Percentiles rank a stretch among this genome's conserved stretches.
phyloP scores from a whole-genome alignment of 805 yeast genomes.

The Candida khao-thaluensis region DNA sequence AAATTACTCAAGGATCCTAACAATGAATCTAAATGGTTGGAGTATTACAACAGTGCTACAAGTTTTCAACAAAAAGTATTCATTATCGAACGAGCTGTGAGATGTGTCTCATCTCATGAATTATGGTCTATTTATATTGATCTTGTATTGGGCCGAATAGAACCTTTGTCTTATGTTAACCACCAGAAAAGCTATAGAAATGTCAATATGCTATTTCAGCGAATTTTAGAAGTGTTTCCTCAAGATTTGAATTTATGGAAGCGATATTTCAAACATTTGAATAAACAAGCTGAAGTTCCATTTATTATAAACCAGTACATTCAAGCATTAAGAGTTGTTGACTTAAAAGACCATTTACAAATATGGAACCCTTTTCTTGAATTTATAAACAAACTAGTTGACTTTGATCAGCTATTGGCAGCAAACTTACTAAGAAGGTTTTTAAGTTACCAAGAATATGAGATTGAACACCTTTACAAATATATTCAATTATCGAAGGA shows the following conservation, averaged over 20 bases:
- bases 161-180: slow-evolving; percentile 21
- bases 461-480: slow-evolving; percentile 9
- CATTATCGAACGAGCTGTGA: slow-evolving; percentile 53
- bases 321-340: slow-evolving; percentile 7
- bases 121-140: slow-evolving; percentile 55
- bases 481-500: slow-evolving; percentile 5
- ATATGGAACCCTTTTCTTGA: slow-evolving; percentile 53
- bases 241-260: slow-evolving; percentile 11
- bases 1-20: slow-evolving; percentile 32
- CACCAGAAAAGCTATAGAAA: slow-evolving; percentile 27
- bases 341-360: slow-evolving; percentile 5
- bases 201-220: slow-evolving; percentile 42
- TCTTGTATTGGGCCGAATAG: slow-evolving; percentile 32
- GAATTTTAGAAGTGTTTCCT: slow-evolving; percentile 16
- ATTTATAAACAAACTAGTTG: slow-evolving; percentile 37
- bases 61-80: slow-evolving; percentile 39
- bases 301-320: slow-evolving; percentile 12
- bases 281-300: slow-evolving; percentile 8
- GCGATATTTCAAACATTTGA: slow-evolving; percentile 9
- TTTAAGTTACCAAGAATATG: slow-evolving; percentile 11
- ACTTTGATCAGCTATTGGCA: slow-evolving; percentile 1
- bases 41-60: slow-evolving; percentile 31
- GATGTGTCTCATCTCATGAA: slow-evolving; percentile 44
- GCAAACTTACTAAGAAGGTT: slow-evolving; percentile 8
- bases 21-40: slow-evolving; percentile 43